phyloP scores from a whole-genome alignment of 1,284 basidiomycete genomes.

The Anthracocystis panici-leucophaei region DNA sequence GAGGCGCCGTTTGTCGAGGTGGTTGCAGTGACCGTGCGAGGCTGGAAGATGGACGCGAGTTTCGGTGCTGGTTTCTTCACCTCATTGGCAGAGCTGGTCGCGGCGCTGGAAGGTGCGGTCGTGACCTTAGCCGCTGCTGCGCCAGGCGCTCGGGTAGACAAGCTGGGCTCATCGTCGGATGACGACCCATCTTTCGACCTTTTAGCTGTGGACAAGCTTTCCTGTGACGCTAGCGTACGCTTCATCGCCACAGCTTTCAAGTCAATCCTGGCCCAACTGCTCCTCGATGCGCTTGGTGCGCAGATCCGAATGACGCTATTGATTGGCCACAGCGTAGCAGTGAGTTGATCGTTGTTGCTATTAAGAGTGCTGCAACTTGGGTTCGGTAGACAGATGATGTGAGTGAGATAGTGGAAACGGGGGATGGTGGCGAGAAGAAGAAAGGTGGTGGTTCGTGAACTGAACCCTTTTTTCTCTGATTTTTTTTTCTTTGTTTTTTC shows the following conservation, averaged over 20 bases:
- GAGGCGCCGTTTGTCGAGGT: slow-evolving; percentile 9
- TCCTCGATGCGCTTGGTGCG: slow-evolving; percentile 17
- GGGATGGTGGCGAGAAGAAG: slow-evolving; percentile 1
- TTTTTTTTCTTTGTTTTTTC: no score
- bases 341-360: neutral
- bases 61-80: slow-evolving; percentile 16
- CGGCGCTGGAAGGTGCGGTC: neutral
- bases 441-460: slow-evolving; percentile 15
- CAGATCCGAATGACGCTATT: neutral
- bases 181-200: slow-evolving; percentile 17
- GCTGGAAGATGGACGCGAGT: slow-evolving; percentile 48
- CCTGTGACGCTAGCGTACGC: slow-evolving; percentile 13
- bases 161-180: slow-evolving; percentile 10
- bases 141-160: slow-evolving; percentile 11
- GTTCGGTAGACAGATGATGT: no score
- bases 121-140: neutral
- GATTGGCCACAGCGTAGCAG: slow-evolving; percentile 23
- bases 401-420: no score
- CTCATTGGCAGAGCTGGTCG: neutral
- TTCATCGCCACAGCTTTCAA: slow-evolving; percentile 17
- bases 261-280: neutral
- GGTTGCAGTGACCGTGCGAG: slow-evolving; percentile 1
- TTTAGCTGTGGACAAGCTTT: slow-evolving; percentile 1
- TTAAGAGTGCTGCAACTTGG: neutral
- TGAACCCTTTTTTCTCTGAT: neutral